Base-by-base conservation (phyloP, 2,329 filamentous ascomycete species). In the Cylindrodendrum hubeiense region DNA sequence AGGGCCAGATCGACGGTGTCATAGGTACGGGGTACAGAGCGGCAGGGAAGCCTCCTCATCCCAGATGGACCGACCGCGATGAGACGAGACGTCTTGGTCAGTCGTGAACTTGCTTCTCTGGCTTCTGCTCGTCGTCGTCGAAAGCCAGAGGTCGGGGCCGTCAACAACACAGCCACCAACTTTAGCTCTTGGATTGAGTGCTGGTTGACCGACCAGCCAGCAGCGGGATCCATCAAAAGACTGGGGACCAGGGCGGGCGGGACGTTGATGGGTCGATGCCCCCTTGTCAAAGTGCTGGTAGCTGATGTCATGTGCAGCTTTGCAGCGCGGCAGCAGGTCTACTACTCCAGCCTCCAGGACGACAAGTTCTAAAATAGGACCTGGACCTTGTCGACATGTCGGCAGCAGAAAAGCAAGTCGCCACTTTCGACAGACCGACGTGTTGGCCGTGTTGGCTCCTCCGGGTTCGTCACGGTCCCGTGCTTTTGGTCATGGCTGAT, bases 271-370 rank as follows among this genome's bases (percentile, higher is more conserved):
- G 39, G 22, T 12, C 22, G 37, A 62, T 51, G 50, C 52, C 57
- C 49, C 67, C 67, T 59, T 62, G 41, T 70, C 57, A 55, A 33
- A 53, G 34, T 43, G 19, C 57, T 57, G 51, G 60, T 33, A 50
- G 39, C 52, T 71, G 64, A 71, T 71, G 67, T 71, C 69, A 71
- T 71, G 68, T 71, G 59, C 33, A 41, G 60, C 39, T 71, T 66
- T 71, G 59, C 33, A 41, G 60, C 39, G 22, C 49, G n/a, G 63
- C 50, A 59, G 55, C 37, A 56, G 33, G 54, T 49, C 28, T 34
- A 39, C 17, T 39, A 33, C 28, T 33, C 37, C 15, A 39, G 37
- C 37, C 37, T 39, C 37, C 37, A 39, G 37, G 37, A 8, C 37
- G 37, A 39, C 37, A n/a, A n/a, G 37, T 39, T 39, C 37, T 39